These are phyloP conservation scores for Leptographium wingfieldii DNA, from an alignment of 2,329 filamentous ascomycete genomes.

Conservation along the genomic window DNA sequence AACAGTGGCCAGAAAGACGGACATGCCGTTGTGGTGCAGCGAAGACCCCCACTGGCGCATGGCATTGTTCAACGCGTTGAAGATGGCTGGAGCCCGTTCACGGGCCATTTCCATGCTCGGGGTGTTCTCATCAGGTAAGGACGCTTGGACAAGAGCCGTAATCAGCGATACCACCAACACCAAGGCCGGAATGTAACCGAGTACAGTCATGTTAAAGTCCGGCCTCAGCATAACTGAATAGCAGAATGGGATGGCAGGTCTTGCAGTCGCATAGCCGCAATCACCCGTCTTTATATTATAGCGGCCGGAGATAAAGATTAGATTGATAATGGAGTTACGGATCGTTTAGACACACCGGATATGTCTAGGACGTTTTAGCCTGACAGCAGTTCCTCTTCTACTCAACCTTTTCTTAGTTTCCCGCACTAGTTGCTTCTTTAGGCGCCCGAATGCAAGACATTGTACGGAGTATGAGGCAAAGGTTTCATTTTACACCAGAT, in stretches of 20 bases:
- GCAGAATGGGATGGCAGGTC: too few species aligned
- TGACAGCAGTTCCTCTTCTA: too few species aligned
- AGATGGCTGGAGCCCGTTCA: conserved; percentile 32
- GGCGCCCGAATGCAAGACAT: too few species aligned
- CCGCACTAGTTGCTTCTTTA: too few species aligned
- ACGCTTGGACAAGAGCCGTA: too few species aligned
- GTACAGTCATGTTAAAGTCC: background rate
- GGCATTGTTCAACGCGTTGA: conserved; percentile 33
- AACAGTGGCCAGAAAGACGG: conserved; percentile 53
- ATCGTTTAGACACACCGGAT: background rate
- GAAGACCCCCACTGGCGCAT: conserved; percentile 59
- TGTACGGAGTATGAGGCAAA: too few species aligned
- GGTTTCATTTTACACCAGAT: too few species aligned
- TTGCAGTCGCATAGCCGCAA: too few species aligned
- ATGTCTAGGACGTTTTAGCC: background rate
- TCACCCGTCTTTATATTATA: conserved; percentile 15
- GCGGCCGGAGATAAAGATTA: conserved; percentile 10
- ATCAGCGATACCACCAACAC: background rate
- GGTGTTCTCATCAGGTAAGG: too few species aligned
- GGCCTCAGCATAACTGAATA: background rate
- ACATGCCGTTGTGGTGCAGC: conserved; percentile 63
- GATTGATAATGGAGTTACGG: background rate
- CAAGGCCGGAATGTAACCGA: background rate
- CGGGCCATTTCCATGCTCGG: conserved; percentile 2
- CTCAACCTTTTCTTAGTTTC: too few species aligned